Percentiles rank a stretch among this genome's conserved stretches.
Conservation (phyloP, 23 red algal species). For the Gracilaria caudata region DNA sequence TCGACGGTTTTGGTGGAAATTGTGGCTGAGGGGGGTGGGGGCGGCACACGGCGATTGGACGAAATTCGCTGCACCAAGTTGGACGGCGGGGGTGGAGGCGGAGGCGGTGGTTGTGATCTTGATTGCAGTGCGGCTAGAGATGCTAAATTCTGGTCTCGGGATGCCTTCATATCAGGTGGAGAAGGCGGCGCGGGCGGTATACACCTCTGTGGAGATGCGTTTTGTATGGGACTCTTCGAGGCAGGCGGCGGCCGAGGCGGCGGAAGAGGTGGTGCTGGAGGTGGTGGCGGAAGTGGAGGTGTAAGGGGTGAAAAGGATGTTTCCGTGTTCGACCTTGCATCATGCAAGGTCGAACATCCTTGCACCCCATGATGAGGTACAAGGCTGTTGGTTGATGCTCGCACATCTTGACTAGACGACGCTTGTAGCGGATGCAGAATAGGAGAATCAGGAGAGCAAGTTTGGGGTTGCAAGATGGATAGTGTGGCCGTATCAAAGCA, state of each 20-base stretch:
- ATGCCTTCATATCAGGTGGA: neutral
- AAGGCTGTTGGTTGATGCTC: neutral
- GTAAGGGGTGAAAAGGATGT: neutral
- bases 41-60: neutral
- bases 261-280: neutral
- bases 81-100: conserved; percentile 17
- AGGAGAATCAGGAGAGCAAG: neutral
- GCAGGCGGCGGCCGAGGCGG: neutral
- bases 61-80: conserved; percentile 3
- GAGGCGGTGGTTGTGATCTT: conserved; percentile 23
- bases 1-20: neutral
- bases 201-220: neutral
- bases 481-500: too few relatives aligned
- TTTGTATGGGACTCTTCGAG: neutral
- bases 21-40: conserved; percentile 4
- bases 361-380: too few relatives aligned
- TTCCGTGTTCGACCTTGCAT: neutral
- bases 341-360: neutral
- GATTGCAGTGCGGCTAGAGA: neutral
- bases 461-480: neutral
- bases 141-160: neutral
- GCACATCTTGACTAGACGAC: neutral
- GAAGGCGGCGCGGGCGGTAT: neutral
- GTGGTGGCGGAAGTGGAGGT: neutral
- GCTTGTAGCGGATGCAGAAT: too few relatives aligned